Percentiles rank a stretch among this genome's conserved stretches.
These are phyloP conservation scores for Chlorella sorokiniana DNA, from an alignment of 139 green algal genomes.

Conservation along the genomic window DNA sequence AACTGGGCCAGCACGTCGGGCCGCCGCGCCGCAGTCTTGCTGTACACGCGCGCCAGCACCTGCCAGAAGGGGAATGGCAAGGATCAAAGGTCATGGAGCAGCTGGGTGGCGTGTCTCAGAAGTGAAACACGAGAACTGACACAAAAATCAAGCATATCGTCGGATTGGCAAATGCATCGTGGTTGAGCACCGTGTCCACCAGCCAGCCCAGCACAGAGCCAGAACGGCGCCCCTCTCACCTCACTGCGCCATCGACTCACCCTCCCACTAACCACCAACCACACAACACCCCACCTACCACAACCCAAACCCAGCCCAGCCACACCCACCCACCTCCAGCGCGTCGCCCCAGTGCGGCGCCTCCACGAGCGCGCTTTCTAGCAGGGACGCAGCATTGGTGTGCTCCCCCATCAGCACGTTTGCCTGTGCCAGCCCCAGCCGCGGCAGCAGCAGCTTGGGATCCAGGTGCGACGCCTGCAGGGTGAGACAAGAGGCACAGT, in stretches of 20 bases:
- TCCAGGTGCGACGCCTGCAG: conserved; percentile 68
- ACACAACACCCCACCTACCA: not conserved
- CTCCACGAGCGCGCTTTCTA: conserved; percentile 69
- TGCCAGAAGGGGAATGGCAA: conserved; percentile 16
- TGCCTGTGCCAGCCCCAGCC: conserved; percentile 75
- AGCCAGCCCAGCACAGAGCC: too few relatives aligned
- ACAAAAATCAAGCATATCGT: not conserved
- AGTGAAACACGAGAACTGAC: not conserved
- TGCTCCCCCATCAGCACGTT: conserved; percentile 56
- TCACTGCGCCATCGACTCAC: too few relatives aligned
- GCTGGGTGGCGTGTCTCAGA: not conserved
- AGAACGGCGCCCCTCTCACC: too few relatives aligned
- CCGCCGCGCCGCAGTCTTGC: conserved; percentile 34
- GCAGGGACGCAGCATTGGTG: conserved; percentile 67
- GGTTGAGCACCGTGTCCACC: too few relatives aligned
- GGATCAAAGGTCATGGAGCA: not conserved
- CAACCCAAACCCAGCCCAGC: not conserved
- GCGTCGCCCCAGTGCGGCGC: conserved; percentile 72
- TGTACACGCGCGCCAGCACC: conserved; percentile 51
- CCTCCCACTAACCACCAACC: not conserved
- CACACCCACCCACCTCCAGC: conserved; percentile 51
- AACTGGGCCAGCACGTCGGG: conserved; percentile 54
- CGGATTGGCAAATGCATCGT: too few relatives aligned
- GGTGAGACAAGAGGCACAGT: not conserved
- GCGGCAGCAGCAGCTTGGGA: conserved; percentile 54